Percentiles rank a stretch among this genome's conserved stretches.
phyloP scores from a whole-genome alignment of 2,329 filamentous ascomycete genomes.

The Beauveria australis region DNA sequence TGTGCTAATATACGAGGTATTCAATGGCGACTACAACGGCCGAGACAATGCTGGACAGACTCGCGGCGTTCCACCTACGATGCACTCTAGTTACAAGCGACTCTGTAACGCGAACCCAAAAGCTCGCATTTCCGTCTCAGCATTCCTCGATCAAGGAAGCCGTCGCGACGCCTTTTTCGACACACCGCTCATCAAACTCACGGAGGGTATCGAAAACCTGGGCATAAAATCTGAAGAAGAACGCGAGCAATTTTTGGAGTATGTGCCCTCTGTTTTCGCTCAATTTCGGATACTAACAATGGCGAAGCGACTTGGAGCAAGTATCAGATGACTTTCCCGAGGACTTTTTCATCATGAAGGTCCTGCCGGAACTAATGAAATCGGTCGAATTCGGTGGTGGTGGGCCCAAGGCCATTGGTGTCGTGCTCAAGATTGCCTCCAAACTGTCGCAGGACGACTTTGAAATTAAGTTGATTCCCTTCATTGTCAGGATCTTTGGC shows the following conservation, averaged over 20 bases:
- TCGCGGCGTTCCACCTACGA: slow-evolving; percentile 74
- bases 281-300: slow-evolving; percentile 21
- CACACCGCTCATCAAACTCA: slow-evolving; percentile 83
- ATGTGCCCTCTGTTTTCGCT: slow-evolving; percentile 11
- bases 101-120: slow-evolving; percentile 86
- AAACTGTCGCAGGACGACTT: slow-evolving; percentile 90
- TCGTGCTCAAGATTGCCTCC: slow-evolving; percentile 83
- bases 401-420: slow-evolving; percentile 78
- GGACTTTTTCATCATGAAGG: slow-evolving; percentile 96
- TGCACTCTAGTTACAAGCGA: slow-evolving; percentile 88
- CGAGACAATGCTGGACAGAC: slow-evolving; percentile 76
- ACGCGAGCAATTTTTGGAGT: slow-evolving; percentile 74
- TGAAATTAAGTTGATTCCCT: slow-evolving; percentile 72
- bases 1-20: slow-evolving; percentile 78
- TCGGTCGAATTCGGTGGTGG: slow-evolving; percentile 98
- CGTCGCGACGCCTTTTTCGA: slow-evolving; percentile 83
- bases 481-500: slow-evolving; percentile 77
- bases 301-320: slow-evolving; percentile 62
- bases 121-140: slow-evolving; percentile 69
- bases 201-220: slow-evolving; percentile 85
- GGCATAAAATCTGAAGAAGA: slow-evolving; percentile 81
- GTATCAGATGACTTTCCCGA: slow-evolving; percentile 92
- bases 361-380: slow-evolving; percentile 91
- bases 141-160: slow-evolving; percentile 84
- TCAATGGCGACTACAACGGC: slow-evolving; percentile 74